phyloP scores from a whole-genome alignment of 2,329 filamentous ascomycete species.

The Ophiostoma himal-ulmi region DNA sequence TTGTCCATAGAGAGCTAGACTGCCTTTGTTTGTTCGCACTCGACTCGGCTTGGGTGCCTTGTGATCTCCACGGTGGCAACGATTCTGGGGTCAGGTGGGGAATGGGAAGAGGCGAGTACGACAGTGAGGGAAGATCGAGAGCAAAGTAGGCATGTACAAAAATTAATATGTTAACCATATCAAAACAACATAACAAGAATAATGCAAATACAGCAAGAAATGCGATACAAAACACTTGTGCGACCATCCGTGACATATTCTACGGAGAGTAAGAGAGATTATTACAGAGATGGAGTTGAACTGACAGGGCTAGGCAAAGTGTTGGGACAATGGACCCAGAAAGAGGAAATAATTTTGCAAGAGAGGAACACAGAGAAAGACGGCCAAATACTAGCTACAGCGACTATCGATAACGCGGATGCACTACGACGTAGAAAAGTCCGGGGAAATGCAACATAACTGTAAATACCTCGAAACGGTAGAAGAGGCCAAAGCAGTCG shows the following conservation, averaged over 20 bases:
- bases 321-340: neutral
- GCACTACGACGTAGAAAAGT: neutral
- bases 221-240: neutral
- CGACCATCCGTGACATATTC: neutral
- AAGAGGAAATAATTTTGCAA: neutral
- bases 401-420: neutral
- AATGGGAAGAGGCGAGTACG: slow-evolving; percentile 9
- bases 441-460: slow-evolving; percentile 11
- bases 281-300: neutral
- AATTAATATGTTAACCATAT: no score
- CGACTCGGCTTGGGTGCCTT: neutral
- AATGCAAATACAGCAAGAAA: neutral
- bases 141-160: no score
- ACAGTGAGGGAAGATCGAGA: neutral
- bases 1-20: neutral
- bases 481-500: neutral
- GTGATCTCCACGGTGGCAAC: neutral
- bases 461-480: neutral
- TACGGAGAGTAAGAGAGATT: neutral
- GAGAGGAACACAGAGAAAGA: neutral
- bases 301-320: neutral
- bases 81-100: neutral
- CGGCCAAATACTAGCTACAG: neutral
- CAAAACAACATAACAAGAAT: neutral
- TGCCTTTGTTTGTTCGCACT: neutral